Evolutionary conservation across 2,329 filamentous ascomycete genomes (phyloP).

Genomic region (Periconia digitata): DNA sequence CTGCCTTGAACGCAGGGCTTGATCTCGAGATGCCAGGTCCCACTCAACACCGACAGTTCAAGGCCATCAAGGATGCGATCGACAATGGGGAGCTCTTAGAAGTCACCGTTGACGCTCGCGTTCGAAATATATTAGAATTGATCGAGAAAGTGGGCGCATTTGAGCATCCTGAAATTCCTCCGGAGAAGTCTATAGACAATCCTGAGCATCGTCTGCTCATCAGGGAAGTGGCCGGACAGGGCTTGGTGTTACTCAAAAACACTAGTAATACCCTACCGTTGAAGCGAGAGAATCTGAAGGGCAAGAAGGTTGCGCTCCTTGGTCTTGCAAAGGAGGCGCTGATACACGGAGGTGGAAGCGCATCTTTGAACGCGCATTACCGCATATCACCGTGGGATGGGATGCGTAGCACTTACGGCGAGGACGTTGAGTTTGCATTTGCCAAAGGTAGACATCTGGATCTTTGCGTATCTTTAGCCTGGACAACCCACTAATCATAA

Average conservation of each 20-base stretch:
- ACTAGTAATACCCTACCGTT: slow-evolving; percentile 64
- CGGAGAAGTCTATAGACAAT: slow-evolving; percentile 63
- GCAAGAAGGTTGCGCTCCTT: slow-evolving; percentile 68
- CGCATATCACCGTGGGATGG: slow-evolving; percentile 30
- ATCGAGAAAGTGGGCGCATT: slow-evolving; percentile 67
- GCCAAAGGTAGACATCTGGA: slow-evolving; percentile 20
- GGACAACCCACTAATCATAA: neutral
- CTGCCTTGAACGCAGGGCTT: slow-evolving; percentile 39
- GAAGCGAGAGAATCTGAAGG: slow-evolving; percentile 56
- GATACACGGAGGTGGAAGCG: slow-evolving; percentile 39
- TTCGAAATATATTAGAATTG: slow-evolving; percentile 54
- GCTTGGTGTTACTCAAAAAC: slow-evolving; percentile 74
- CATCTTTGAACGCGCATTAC: slow-evolving; percentile 28
- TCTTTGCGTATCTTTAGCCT: neutral
- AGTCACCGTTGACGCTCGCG: slow-evolving; percentile 32
- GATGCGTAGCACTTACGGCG: slow-evolving; percentile 26
- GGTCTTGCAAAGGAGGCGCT: slow-evolving; percentile 61
- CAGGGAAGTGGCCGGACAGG: slow-evolving; percentile 65
- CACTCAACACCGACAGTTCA: slow-evolving; percentile 68
- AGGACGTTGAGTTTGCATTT: slow-evolving; percentile 34
- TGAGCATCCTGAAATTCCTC: slow-evolving; percentile 60
- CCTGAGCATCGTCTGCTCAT: slow-evolving; percentile 62
- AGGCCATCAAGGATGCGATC: slow-evolving; percentile 58
- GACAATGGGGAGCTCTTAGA: slow-evolving; percentile 53
- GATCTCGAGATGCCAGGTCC: slow-evolving; percentile 44